phyloP scores from a whole-genome alignment of 2,329 filamentous ascomycete species.

The Apiospora saccharicola region DNA sequence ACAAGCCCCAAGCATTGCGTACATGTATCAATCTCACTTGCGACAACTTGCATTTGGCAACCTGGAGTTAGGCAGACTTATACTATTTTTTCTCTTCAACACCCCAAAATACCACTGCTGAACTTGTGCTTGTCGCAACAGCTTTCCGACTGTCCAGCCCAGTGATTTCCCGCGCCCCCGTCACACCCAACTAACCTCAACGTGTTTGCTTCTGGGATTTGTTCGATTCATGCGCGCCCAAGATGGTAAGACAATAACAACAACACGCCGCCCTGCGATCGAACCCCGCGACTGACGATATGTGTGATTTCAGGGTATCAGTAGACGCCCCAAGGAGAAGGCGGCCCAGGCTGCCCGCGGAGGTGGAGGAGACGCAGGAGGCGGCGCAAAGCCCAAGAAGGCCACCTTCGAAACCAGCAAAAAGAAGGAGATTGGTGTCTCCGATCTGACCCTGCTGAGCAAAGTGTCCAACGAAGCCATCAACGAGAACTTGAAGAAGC shows the following conservation, averaged over 20 bases:
- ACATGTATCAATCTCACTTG: background rate
- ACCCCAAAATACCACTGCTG: background rate
- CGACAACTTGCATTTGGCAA: conserved; percentile 16
- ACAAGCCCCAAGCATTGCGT: conserved; percentile 21
- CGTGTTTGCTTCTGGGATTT: conserved; percentile 28
- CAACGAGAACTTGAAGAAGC: conserved; percentile 98
- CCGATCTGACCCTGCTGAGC: conserved; percentile 95
- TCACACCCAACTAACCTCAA: conserved; percentile 23
- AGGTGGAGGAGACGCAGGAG: conserved; percentile 46
- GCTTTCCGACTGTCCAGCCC: background rate
- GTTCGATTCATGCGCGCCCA: conserved; percentile 40
- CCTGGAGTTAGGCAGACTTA: conserved; percentile 21
- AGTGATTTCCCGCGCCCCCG: background rate
- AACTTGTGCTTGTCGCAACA: background rate
- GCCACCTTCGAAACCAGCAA: conserved; percentile 94
- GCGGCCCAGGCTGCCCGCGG: conserved; percentile 51
- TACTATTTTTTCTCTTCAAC: conserved; percentile 18
- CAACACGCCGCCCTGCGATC: conserved; percentile 11
- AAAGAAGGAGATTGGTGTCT: conserved; percentile 99
- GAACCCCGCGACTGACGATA: conserved; percentile 23
- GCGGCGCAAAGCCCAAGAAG: conserved; percentile 81
- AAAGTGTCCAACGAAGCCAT: conserved; percentile 99
- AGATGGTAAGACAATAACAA: conserved; percentile 30
- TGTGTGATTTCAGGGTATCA: conserved; percentile 51
- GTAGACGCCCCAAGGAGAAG: conserved; percentile 58